Base-by-base conservation (phyloP, 768 basidiomycete species). In the Hypholoma fasciculare region DNA sequence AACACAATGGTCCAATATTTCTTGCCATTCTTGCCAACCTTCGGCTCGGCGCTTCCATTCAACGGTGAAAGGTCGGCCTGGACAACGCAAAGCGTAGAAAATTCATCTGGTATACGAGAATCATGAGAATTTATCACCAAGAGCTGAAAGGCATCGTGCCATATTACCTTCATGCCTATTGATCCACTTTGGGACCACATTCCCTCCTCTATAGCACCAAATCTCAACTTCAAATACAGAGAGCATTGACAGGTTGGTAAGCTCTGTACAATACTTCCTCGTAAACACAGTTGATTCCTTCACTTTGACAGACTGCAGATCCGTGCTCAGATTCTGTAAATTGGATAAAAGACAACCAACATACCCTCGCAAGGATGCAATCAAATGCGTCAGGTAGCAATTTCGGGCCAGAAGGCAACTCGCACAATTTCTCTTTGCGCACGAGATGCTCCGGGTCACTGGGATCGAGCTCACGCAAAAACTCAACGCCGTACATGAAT, bases 1-100 rank as follows among this genome's bases (percentile, higher is more conserved):
- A 92, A 92, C 16, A 92, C 86, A 58, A 92, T 90, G 13, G 86
- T 91, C 89, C 89, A 92, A 61, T 90, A 92, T 11, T 79, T 85
- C 74, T 85, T 89, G 51, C 88, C 86, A 47, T 79, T 81, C 63
- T 71, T 82, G 1, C 88, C 85, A 5, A 73, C 68, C 66, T 90
- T 91, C 1, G 90, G 74, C 62, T 84, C 82, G 0, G 90, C 89
- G 61, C 88, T 90, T 17, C 85, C 81, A 43, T 82, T 85, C 51
- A 92, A 74, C 9, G 86, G 83, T 0, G 90, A 92, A 58, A 91
- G 66, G 66, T 92, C 90, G 14, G 90, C 90, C 13, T 87, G 86
- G 17, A 92, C 90, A 36, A 89, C 81, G 67, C 89, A 92, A 3
- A 92, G 72, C 0, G 89, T 92, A 1, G 89, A 88, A 61, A 90